These are phyloP conservation scores for Rhytidhysteron rufulum DNA, from an alignment of 2,329 filamentous ascomycete species.

Conservation along the genomic window DNA sequence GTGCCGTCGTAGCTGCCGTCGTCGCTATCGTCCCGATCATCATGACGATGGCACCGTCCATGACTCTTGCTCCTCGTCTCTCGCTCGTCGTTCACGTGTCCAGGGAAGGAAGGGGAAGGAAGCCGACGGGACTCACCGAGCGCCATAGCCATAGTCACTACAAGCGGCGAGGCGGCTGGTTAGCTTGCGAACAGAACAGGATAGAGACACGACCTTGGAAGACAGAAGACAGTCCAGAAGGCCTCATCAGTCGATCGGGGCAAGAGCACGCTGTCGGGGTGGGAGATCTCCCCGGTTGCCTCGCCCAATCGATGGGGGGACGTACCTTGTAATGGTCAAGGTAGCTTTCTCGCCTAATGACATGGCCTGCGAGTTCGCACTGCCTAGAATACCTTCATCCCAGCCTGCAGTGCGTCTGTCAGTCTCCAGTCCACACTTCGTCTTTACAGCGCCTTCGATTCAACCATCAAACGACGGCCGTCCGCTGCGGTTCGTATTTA, in stretches of 20 bases:
- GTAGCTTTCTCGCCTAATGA: conserved; percentile 85
- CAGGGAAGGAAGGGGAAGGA: too few relatives aligned
- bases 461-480: too few relatives aligned
- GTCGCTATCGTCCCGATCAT: not conserved
- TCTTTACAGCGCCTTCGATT: not conserved
- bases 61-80: too few relatives aligned
- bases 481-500: too few relatives aligned
- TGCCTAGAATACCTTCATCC: conserved; percentile 64
- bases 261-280: conserved; percentile 12
- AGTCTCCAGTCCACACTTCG: conserved; percentile 8
- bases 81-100: too few relatives aligned
- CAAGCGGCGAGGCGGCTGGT: too few relatives aligned
- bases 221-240: conserved; percentile 1
- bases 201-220: too few relatives aligned
- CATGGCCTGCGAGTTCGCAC: conserved; percentile 58
- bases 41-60: not conserved
- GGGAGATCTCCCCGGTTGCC: conserved; percentile 2
- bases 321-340: conserved; percentile 74
- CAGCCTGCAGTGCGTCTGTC: conserved; percentile 36
- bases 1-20: too few relatives aligned
- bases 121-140: conserved; percentile 21
- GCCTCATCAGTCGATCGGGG: not conserved
- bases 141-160: conserved; percentile 37
- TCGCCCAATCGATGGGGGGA: conserved; percentile 6
- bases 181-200: too few relatives aligned